These are phyloP conservation scores for Fusarium decemcellulare DNA, from an alignment of 2,329 filamentous ascomycete genomes.

Conservation along the genomic window DNA sequence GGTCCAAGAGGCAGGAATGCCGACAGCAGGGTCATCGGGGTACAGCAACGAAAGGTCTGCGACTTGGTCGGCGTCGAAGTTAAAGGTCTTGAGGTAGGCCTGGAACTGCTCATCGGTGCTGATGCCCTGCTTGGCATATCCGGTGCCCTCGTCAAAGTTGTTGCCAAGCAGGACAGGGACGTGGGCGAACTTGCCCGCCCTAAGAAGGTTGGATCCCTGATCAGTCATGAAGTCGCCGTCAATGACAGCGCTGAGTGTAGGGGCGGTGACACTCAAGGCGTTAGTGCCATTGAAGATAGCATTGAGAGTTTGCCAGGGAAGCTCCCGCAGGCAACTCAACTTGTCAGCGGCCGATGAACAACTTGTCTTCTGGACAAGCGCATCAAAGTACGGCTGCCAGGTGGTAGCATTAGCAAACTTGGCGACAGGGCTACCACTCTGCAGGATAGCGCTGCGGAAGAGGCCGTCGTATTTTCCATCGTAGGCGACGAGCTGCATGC, in stretches of 20 bases:
- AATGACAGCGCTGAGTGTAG: constrained; percentile 38
- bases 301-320: constrained; percentile 50
- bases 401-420: constrained; percentile 32
- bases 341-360: constrained; percentile 41
- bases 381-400: constrained; percentile 51
- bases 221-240: constrained; percentile 59
- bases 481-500: constrained; percentile 66
- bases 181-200: constrained; percentile 71
- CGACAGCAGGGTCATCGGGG: constrained; percentile 63
- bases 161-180: constrained; percentile 74
- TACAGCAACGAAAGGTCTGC: constrained; percentile 60
- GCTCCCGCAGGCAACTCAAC: constrained; percentile 50
- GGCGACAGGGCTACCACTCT: constrained; percentile 60
- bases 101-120: constrained; percentile 68
- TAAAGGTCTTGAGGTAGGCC: constrained; percentile 35
- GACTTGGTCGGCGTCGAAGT: constrained; percentile 46
- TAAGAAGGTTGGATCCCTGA: constrained; percentile 65
- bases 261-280: constrained; percentile 28
- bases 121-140: constrained; percentile 67
- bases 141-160: constrained; percentile 75
- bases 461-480: constrained; percentile 66
- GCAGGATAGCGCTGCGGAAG: constrained; percentile 66
- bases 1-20: constrained; percentile 60
- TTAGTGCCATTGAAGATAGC: constrained; percentile 46
- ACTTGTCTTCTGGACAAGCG: constrained; percentile 43